Base-by-base conservation (phyloP, 2,329 filamentous ascomycete genomes). In the Myriangium duriaei region DNA sequence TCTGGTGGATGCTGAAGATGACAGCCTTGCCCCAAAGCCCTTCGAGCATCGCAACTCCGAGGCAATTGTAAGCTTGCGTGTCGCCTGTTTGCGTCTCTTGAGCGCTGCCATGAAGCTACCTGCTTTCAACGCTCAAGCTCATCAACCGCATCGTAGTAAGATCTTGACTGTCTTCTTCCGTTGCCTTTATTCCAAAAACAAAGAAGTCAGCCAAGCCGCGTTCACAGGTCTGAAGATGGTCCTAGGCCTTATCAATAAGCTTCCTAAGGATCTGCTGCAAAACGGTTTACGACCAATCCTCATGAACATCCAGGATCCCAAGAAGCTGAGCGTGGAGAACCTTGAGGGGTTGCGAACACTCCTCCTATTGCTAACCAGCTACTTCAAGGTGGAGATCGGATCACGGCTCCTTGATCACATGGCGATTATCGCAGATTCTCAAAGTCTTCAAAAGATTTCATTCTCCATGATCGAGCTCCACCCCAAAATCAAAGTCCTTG, bases 311-410 rank as follows among this genome's bases (percentile, higher is more conserved):
- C 88, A 94, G 47, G 91, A 98, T 53, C 82, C 88, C 0, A 85
- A 93, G 56, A 79, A 88, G 41, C 67, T 99, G 13, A 93, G 78
- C 13, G 82, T 88, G 0, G 81, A 87, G 50, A 87, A 87, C 2
- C 67, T 99, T 4, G 87, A 96, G 55, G 93, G 93, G 16, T 66
- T 99, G 19, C 87, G 87, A 12, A 77, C 88, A 28, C 69, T 99
- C 2, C 62, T 99, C 43, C 88, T 91, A 46, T 69, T 99, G 2
- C 67, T 99, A 12, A 98, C 88, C 0, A 96, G 91, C 42, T 98
- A 98, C 58, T 99, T 99, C 63, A 99, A 98, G 61, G 87, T 96
- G 1, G 91, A 98, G 56, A 98, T 99, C 38, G 92, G 91, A 5
- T 75, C 84, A 14, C 76, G 91, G 15, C 64, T 99, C n/a, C 68